Conservation (phyloP, 83 land plant genomes). For the Picea engelmannii region DNA sequence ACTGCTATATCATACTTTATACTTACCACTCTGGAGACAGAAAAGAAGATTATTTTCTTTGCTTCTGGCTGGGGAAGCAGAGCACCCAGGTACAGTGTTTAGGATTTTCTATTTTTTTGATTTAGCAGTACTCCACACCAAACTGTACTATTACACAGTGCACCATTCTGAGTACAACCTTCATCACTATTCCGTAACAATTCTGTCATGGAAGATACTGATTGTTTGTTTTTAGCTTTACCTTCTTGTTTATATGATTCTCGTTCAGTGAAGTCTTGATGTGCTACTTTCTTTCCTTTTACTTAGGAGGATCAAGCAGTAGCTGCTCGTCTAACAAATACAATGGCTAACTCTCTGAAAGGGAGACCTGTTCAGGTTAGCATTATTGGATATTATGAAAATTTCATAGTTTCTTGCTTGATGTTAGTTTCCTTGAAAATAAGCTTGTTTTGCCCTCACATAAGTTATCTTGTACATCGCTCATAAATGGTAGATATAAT, state of each 20-base stretch:
- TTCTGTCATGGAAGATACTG: neutral
- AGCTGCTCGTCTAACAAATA: conserved; percentile 56
- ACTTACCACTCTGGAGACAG: conserved; percentile 86
- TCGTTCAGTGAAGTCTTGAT: neutral
- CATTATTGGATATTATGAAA: neutral
- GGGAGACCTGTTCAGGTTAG: conserved; percentile 87
- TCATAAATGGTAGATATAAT: too few species aligned
- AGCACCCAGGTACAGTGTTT: conserved; percentile 49
- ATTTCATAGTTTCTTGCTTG: neutral
- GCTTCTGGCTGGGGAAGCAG: conserved; percentile 87
- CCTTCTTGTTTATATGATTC: neutral
- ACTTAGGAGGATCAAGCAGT: conserved; percentile 77
- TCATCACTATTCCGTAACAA: neutral
- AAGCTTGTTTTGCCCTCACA: neutral
- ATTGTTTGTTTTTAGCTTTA: neutral
- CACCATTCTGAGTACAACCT: neutral
- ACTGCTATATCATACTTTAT: conserved; percentile 87
- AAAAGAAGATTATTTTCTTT: conserved; percentile 86
- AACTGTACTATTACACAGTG: too few species aligned
- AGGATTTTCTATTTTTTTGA: too few species aligned
- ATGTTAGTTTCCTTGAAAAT: neutral
- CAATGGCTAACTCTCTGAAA: conserved; percentile 75
- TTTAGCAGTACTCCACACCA: too few species aligned
- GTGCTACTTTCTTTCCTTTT: neutral
- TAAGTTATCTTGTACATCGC: too few species aligned